Evolutionary conservation across 805 yeast species (phyloP).

Genomic region (Maudiozyma serrabonitensis): DNA sequence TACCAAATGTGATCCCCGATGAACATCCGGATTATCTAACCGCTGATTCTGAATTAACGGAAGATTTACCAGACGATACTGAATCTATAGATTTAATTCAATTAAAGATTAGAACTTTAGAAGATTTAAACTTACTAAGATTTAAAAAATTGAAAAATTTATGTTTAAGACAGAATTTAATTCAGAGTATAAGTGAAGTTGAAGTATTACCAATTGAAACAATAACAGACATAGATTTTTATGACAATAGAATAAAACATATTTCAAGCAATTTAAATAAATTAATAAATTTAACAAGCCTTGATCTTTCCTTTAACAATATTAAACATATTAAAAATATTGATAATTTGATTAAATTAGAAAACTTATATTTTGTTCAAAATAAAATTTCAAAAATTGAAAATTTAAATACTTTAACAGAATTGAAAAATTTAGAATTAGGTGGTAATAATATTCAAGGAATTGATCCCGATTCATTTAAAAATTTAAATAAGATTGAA

Average conservation of each 20-base stretch:
- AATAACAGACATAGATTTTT: slow-evolving; percentile 73
- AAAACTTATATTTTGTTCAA: slow-evolving; percentile 76
- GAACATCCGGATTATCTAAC: slow-evolving; percentile 42
- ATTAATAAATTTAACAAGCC: slow-evolving; percentile 42
- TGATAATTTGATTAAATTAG: slow-evolving; percentile 49
- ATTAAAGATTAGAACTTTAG: slow-evolving; percentile 54
- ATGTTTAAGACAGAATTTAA: slow-evolving; percentile 74
- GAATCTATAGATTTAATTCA: slow-evolving; percentile 60
- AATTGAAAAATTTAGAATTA: slow-evolving; percentile 65
- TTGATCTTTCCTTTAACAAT: slow-evolving; percentile 86
- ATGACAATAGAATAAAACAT: slow-evolving; percentile 85
- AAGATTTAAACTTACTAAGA: slow-evolving; percentile 47
- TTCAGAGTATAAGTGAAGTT: slow-evolving; percentile 63
- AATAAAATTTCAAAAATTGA: slow-evolving; percentile 71
- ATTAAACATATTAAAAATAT: slow-evolving; percentile 78
- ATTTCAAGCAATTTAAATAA: slow-evolving; percentile 62
- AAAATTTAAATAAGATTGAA: slow-evolving; percentile 44
- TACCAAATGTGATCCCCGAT: slow-evolving; percentile 14
- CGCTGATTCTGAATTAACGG: slow-evolving; percentile 59
- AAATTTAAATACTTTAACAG: slow-evolving; percentile 46
- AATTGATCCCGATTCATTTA: slow-evolving; percentile 34
- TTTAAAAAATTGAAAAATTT: slow-evolving; percentile 50
- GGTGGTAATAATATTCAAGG: slow-evolving; percentile 75
- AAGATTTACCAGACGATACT: slow-evolving; percentile 45
- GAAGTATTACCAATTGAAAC: slow-evolving; percentile 47